Percentiles rank a stretch among this genome's conserved stretches.
Evolutionary conservation across 768 basidiomycete genomes (phyloP).

Genomic region (Termitomyces sp.): DNA sequence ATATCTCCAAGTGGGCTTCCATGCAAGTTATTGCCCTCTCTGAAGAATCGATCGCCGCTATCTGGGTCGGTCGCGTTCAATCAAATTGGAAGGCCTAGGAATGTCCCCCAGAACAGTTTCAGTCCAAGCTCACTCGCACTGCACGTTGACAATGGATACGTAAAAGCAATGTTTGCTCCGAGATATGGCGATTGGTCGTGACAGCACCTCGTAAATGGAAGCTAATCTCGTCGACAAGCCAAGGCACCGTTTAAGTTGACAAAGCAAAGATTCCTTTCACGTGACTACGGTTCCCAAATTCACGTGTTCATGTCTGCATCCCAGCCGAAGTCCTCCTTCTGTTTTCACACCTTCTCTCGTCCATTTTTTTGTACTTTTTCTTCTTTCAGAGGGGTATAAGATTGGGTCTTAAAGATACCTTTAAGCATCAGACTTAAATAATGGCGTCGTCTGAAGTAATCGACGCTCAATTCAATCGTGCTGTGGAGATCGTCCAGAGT

Average conservation of each 20-base stretch:
- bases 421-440: not conserved
- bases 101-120: too few species aligned
- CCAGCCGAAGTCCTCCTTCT: not conserved
- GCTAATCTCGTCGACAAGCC: too few species aligned
- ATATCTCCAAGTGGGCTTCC: too few species aligned
- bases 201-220: too few species aligned
- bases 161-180: not conserved
- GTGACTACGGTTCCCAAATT: not conserved
- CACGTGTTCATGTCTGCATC: not conserved
- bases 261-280: not conserved
- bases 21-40: too few species aligned
- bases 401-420: not conserved
- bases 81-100: too few species aligned
- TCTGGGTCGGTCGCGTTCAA: too few species aligned
- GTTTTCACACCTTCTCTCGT: not conserved
- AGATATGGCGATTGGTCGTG: not conserved
- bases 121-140: too few species aligned
- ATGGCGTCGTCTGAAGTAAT: slow-evolving; percentile 68
- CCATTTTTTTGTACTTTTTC: not conserved
- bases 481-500: slow-evolving; percentile 90
- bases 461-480: slow-evolving; percentile 85
- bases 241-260: too few species aligned
- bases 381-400: not conserved
- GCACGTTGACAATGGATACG: not conserved
- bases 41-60: too few species aligned